Percentiles rank a stretch among this genome's conserved stretches.
Evolutionary conservation across 73 alveolate genomes (phyloP).

Genomic region (Urostyla sp.): DNA sequence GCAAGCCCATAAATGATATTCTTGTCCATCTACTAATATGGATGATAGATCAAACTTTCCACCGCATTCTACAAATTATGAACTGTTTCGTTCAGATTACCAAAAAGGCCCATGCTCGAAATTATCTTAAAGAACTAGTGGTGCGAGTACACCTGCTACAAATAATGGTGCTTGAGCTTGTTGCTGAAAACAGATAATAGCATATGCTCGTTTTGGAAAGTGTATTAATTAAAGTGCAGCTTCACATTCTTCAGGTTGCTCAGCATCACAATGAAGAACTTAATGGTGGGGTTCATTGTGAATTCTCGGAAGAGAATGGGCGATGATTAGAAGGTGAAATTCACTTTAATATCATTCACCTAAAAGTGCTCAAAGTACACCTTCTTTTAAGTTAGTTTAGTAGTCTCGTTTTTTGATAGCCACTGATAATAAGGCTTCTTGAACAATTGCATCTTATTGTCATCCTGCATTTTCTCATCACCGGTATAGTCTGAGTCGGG

Average conservation of each 20-base stretch:
- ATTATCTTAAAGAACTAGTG: slow-evolving; percentile 29
- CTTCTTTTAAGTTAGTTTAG: slow-evolving; percentile 12
- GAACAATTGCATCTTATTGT: no score
- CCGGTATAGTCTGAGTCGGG: no score
- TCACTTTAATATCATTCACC: slow-evolving; percentile 17
- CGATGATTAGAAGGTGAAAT: slow-evolving; percentile 18
- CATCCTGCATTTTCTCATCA: no score
- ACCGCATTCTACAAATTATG: slow-evolving; percentile 21
- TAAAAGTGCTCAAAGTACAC: slow-evolving; percentile 51
- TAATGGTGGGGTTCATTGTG: slow-evolving; percentile 47
- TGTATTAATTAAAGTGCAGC: slow-evolving; percentile 18
- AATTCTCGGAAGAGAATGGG: slow-evolving; percentile 49
- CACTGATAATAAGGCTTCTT: slow-evolving; percentile 48
- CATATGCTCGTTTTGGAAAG: slow-evolving; percentile 19
- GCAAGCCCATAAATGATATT: slow-evolving; percentile 2
- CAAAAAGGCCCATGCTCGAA: slow-evolving; percentile 54
- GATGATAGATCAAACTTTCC: neutral
- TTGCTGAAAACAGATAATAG: slow-evolving; percentile 10
- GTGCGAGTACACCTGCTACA: slow-evolving; percentile 42
- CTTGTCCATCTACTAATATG: neutral
- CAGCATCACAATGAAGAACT: slow-evolving; percentile 34
- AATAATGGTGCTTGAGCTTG: slow-evolving; percentile 47
- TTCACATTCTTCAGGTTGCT: slow-evolving; percentile 42
- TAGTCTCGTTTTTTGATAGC: no score
- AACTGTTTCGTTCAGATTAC: slow-evolving; percentile 47